These are phyloP conservation scores for Apophysomyces variabilis DNA, from an alignment of 371 early-diverging fungal species.

Conservation along the genomic window DNA sequence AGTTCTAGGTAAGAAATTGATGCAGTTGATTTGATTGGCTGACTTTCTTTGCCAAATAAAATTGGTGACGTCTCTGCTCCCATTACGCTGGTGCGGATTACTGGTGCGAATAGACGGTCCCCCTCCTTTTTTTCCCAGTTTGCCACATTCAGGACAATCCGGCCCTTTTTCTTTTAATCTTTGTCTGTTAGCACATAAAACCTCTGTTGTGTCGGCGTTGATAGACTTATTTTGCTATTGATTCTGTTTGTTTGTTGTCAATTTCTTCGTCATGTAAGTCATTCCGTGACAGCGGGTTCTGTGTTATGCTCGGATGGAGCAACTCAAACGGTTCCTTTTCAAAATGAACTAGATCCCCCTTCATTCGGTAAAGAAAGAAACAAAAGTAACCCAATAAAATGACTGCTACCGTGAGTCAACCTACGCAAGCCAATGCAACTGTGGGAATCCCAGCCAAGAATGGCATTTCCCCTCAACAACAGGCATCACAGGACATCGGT, in stretches of 20 bases:
- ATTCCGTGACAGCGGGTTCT: neutral
- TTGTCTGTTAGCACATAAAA: neutral
- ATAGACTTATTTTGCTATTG: conserved; percentile 3
- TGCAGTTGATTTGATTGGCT: too few relatives aligned
- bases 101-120: too few relatives aligned
- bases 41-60: too few relatives aligned
- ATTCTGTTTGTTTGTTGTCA: conserved; percentile 9
- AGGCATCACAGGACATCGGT: conserved; percentile 71
- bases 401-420: conserved; percentile 34
- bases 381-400: conserved; percentile 12
- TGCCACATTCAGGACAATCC: too few relatives aligned
- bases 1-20: too few relatives aligned
- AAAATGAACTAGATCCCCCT: neutral
- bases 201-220: neutral
- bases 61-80: too few relatives aligned
- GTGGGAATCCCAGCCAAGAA: conserved; percentile 16
- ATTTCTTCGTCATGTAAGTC: conserved; percentile 4
- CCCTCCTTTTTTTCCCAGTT: too few relatives aligned
- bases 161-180: neutral
- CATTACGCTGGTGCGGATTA: too few relatives aligned
- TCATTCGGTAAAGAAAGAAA: neutral
- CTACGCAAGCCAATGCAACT: conserved; percentile 19
- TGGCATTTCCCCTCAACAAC: conserved; percentile 12
- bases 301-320: neutral
- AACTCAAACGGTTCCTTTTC: neutral